Conservation (phyloP, 2,329 filamentous ascomycete species). For the Trichophyton rubrum region DNA sequence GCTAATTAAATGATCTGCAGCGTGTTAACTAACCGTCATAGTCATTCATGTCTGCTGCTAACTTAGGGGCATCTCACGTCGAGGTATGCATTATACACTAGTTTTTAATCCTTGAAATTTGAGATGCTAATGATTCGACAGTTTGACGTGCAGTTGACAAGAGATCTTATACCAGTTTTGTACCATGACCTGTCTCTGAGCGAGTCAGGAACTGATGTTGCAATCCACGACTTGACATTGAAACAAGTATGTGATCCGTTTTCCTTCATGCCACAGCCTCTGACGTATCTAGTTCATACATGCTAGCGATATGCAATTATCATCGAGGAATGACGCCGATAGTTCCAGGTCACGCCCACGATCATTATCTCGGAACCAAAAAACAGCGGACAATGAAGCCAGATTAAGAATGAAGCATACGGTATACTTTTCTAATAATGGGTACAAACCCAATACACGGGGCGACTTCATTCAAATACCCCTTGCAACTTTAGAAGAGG, state of each 20-base stretch:
- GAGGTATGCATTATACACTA: slow-evolving; percentile 18
- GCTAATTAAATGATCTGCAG: neutral
- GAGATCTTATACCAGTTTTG: slow-evolving; percentile 30
- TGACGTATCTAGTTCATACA: slow-evolving; percentile 20
- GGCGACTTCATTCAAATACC: slow-evolving; percentile 28
- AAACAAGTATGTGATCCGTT: slow-evolving; percentile 21
- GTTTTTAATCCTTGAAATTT: neutral
- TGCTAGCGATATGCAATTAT: slow-evolving; percentile 18
- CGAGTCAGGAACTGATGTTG: slow-evolving; percentile 31
- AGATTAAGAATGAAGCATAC: slow-evolving; percentile 28
- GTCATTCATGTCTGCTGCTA: slow-evolving; percentile 26
- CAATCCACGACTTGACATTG: slow-evolving; percentile 29
- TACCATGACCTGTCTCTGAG: slow-evolving; percentile 35
- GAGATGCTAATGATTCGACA: neutral
- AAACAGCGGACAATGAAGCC: slow-evolving; percentile 6
- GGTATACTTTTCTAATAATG: slow-evolving; percentile 28
- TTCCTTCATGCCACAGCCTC: neutral
- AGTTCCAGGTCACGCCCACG: slow-evolving; percentile 13
- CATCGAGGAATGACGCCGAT: neutral
- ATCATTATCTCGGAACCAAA: slow-evolving; percentile 15
- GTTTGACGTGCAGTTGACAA: slow-evolving; percentile 32
- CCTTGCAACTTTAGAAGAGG: slow-evolving; percentile 29
- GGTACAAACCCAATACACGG: slow-evolving; percentile 30
- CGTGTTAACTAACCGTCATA: slow-evolving; percentile 6
- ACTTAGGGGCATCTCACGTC: slow-evolving; percentile 25